These are phyloP conservation scores for Plantago elongata DNA, from an alignment of 257 asterid genomes.

Conservation along the genomic window DNA sequence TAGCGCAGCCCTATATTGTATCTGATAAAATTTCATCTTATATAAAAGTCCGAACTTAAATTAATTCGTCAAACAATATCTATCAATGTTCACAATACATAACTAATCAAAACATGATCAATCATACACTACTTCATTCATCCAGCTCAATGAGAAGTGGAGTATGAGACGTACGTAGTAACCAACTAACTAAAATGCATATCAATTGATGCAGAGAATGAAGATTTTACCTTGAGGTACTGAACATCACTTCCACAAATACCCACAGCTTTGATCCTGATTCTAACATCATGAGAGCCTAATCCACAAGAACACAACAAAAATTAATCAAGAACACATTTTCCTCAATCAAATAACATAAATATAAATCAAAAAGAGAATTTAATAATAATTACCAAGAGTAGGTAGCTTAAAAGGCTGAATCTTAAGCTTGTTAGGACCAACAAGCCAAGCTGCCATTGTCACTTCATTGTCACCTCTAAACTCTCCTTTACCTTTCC, in stretches of 20 bases:
- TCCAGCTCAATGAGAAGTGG: no score
- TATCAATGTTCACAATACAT: neutral
- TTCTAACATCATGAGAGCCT: slow-evolving; percentile 86
- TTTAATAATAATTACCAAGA: slow-evolving; percentile 47
- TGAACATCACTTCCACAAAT: slow-evolving; percentile 99
- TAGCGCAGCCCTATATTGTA: no score
- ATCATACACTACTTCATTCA: no score
- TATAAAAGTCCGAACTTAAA: no score
- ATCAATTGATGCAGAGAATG: no score
- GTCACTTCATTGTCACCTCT: slow-evolving; percentile 45
- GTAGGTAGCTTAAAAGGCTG: slow-evolving; percentile 80
- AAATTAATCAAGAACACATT: neutral
- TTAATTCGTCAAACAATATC: no score
- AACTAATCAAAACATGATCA: no score
- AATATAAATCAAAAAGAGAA: neutral
- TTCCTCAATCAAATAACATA: neutral
- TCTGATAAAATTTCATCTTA: no score
- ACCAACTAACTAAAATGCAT: no score
- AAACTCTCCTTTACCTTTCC: slow-evolving; percentile 51
- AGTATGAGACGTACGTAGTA: no score
- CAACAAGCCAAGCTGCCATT: slow-evolving; percentile 98
- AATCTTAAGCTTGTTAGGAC: slow-evolving; percentile 68
- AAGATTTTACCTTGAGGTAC: slow-evolving; percentile 57
- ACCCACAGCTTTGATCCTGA: slow-evolving; percentile 93
- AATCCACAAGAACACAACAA: neutral